phyloP scores from a whole-genome alignment of 2,329 filamentous ascomycete species.

The Colletotrichum zoysiae region DNA sequence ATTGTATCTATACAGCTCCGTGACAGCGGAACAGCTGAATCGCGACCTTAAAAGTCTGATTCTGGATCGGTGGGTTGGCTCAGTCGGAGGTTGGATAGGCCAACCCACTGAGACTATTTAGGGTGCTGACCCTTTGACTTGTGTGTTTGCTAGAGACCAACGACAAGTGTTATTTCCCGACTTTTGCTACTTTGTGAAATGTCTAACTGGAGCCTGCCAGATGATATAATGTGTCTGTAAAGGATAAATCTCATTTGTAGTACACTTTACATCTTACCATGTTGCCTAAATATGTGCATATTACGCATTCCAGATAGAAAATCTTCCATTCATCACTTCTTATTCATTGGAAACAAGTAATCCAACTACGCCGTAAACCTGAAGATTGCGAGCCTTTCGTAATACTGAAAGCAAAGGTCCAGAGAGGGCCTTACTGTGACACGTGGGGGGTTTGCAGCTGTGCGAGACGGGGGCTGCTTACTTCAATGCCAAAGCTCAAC shows the following conservation, averaged over 20 bases:
- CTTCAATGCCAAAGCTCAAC: too few relatives aligned
- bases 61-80: not conserved
- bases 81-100: not conserved
- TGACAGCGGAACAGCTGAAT: rapidly evolving
- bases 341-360: not conserved
- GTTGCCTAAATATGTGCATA: not conserved
- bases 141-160: not conserved
- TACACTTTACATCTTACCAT: not conserved
- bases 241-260: not conserved
- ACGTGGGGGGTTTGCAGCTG: not conserved
- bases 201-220: rapidly evolving
- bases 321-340: not conserved
- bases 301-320: not conserved
- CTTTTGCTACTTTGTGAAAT: rapidly evolving
- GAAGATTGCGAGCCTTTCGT: too few relatives aligned
- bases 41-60: not conserved
- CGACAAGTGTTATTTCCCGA: not conserved
- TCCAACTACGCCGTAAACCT: rapidly evolving
- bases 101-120: not conserved
- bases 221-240: not conserved
- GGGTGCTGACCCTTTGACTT: not conserved
- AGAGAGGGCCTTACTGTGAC: not conserved
- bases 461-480: not conserved
- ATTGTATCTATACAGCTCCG: too few relatives aligned
- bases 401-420: not conserved